Conservation (phyloP, 106 monocot species). For the Hemerocallis citrina region DNA sequence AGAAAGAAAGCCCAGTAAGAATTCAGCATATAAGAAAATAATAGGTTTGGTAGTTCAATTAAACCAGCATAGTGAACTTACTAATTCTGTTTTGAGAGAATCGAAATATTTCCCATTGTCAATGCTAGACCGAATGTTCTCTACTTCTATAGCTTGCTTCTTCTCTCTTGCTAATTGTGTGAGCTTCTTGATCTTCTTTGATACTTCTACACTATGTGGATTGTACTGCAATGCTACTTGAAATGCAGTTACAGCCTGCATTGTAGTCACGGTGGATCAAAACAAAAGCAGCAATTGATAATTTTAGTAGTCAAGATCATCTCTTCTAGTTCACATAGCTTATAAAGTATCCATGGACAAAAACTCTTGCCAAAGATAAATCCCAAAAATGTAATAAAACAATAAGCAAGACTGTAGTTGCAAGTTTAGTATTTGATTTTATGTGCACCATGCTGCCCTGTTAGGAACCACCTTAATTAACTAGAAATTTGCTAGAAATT, state of each 20-base stretch:
- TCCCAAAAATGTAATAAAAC: no score
- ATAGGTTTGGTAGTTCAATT: not conserved
- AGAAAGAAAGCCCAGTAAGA: not conserved
- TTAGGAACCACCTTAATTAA: no score
- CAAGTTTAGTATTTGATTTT: no score
- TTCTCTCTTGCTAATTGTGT: slow-evolving; percentile 60
- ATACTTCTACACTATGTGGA: slow-evolving; percentile 70
- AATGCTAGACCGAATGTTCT: slow-evolving; percentile 61
- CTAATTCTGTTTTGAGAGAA: slow-evolving; percentile 65
- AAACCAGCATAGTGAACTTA: slow-evolving; percentile 22
- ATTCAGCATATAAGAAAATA: not conserved
- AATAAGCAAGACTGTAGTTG: no score
- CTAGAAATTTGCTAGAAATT: no score
- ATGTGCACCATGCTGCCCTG: no score
- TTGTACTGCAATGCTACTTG: slow-evolving; percentile 72
- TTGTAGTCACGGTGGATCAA: no score
- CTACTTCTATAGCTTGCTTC: slow-evolving; percentile 47
- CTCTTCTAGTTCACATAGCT: no score
- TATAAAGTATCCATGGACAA: no score
- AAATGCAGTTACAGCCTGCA: slow-evolving; percentile 71
- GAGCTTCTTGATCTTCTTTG: slow-evolving; percentile 77
- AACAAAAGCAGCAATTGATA: no score
- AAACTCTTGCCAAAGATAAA: no score
- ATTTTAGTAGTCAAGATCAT: no score
- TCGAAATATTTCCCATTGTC: slow-evolving; percentile 57